Evolutionary conservation across 345 rosid genomes (phyloP).

Genomic region (Hirschfeldia incana): DNA sequence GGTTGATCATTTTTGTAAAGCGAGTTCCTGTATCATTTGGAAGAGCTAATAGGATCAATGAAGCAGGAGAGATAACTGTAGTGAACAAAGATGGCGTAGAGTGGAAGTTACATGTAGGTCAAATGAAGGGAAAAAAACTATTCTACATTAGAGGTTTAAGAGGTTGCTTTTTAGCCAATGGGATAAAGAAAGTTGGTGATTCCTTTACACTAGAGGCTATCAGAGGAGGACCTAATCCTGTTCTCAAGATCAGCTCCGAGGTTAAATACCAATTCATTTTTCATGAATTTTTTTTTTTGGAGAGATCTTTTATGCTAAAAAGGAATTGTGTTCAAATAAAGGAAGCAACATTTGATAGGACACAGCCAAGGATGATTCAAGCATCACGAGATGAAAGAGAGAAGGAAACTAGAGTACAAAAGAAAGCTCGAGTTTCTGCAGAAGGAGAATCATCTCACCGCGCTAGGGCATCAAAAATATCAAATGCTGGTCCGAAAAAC

Average conservation of each 20-base stretch:
- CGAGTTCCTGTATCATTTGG: slow-evolving; percentile 10
- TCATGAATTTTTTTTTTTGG: neutral
- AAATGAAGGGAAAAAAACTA: slow-evolving; percentile 11
- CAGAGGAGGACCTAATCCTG: slow-evolving; percentile 25
- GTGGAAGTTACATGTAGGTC: slow-evolving; percentile 24
- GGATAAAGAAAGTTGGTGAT: slow-evolving; percentile 17
- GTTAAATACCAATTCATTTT: slow-evolving; percentile 9
- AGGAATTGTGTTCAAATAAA: neutral
- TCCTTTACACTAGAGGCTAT: slow-evolving; percentile 28
- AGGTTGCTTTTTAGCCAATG: slow-evolving; percentile 17
- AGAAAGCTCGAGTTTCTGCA: slow-evolving; percentile 8
- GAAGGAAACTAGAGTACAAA: neutral
- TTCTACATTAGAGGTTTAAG: slow-evolving; percentile 20
- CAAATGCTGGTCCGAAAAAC: neutral
- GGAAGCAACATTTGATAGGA: neutral
- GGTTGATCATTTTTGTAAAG: slow-evolving; percentile 3
- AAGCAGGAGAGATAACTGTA: slow-evolving; percentile 20
- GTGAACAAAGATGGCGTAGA: slow-evolving; percentile 17
- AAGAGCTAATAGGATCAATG: slow-evolving; percentile 16
- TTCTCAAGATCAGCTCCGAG: slow-evolving; percentile 19
- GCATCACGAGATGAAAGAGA: neutral
- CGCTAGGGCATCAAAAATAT: neutral
- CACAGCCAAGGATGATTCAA: neutral
- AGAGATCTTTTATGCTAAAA: neutral
- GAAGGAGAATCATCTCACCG: neutral